A percentile compares a stretch with the other conserved stretches of the same genome.
Evolutionary conservation across 139 green algal genomes (phyloP).

Genomic region (Ulvella scutata): DNA sequence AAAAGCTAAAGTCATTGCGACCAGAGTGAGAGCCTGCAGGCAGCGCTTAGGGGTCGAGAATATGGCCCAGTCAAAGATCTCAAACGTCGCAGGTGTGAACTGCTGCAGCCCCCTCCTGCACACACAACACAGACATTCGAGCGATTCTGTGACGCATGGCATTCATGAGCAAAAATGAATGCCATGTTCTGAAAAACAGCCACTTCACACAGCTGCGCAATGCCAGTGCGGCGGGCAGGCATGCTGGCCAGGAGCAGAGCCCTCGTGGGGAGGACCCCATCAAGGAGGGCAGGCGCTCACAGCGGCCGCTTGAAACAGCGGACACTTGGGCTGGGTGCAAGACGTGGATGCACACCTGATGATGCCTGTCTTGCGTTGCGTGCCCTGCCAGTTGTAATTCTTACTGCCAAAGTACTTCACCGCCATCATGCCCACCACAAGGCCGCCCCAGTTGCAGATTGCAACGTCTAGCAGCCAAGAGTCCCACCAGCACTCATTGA

Average conservation of each 20-base stretch:
- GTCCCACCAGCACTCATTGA: conserved; percentile 97
- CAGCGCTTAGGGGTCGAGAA: conserved; percentile 35
- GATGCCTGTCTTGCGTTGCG: conserved; percentile 41
- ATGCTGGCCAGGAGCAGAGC: too few species aligned
- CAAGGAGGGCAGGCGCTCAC: too few species aligned
- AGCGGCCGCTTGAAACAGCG: too few species aligned
- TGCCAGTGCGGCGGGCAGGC: too few species aligned
- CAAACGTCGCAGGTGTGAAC: conserved; percentile 62
- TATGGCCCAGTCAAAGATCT: conserved; percentile 41
- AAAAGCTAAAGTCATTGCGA: conserved; percentile 26
- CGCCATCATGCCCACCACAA: conserved; percentile 18
- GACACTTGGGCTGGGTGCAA: too few species aligned
- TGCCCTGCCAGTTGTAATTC: conserved; percentile 46
- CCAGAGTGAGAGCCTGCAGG: conserved; percentile 25
- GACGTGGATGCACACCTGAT: too few species aligned
- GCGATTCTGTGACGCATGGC: not conserved
- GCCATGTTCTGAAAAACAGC: too few species aligned
- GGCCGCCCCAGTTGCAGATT: conserved; percentile 69
- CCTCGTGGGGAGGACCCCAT: too few species aligned
- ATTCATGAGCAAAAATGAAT: too few species aligned
- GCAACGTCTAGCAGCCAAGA: conserved; percentile 76
- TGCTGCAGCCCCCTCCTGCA: conserved; percentile 21
- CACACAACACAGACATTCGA: too few species aligned
- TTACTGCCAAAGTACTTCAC: conserved; percentile 37
- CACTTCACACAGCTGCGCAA: too few species aligned